These are phyloP conservation scores for Ogataea zsoltii DNA, from an alignment of 805 yeast genomes.

Conservation along the genomic window DNA sequence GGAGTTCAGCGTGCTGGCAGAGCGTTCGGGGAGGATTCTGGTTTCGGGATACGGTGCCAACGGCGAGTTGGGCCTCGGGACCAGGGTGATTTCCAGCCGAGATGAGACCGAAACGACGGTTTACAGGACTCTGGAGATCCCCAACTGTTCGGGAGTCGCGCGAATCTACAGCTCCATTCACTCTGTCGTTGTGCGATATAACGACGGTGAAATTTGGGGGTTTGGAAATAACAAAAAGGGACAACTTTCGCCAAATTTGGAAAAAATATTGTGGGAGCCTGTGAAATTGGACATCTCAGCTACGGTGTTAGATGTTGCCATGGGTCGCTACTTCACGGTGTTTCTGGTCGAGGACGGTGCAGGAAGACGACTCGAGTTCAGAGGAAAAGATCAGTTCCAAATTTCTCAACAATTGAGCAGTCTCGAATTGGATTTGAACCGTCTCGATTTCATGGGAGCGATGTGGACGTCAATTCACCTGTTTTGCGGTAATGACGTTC, in stretches of 20 bases:
- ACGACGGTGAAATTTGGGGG: constrained; percentile 50
- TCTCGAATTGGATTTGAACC: constrained; percentile 1
- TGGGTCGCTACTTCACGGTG: constrained; percentile 64
- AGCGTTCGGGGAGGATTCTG: constrained; percentile 41
- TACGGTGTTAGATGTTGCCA: constrained; percentile 23
- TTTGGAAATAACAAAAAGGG: constrained; percentile 73
- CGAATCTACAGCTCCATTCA: constrained; percentile 43
- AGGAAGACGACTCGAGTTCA: constrained; percentile 10
- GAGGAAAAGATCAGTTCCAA: constrained; percentile 39
- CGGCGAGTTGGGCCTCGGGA: constrained; percentile 72
- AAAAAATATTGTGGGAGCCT: constrained; percentile 30
- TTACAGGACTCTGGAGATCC: constrained; percentile 4
- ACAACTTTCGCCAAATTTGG: constrained; percentile 40
- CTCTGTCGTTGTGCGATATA: constrained; percentile 41
- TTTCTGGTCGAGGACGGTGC: constrained; percentile 24
- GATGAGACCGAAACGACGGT: neutral
- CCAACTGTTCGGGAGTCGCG: constrained; percentile 10
- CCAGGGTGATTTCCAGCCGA: neutral
- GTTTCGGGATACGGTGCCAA: constrained; percentile 63
- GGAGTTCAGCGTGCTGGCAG: constrained; percentile 65
- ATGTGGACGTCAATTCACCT: constrained; percentile 86
- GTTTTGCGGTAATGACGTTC: constrained; percentile 16
- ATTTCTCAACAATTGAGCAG: constrained; percentile 10
- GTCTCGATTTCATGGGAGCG: constrained; percentile 34
- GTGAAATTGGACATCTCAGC: neutral